A percentile compares a stretch with the other conserved stretches of the same genome.
phyloP scores from a whole-genome alignment of 2,329 filamentous ascomycete species.

The Ophiostoma ulmi region DNA sequence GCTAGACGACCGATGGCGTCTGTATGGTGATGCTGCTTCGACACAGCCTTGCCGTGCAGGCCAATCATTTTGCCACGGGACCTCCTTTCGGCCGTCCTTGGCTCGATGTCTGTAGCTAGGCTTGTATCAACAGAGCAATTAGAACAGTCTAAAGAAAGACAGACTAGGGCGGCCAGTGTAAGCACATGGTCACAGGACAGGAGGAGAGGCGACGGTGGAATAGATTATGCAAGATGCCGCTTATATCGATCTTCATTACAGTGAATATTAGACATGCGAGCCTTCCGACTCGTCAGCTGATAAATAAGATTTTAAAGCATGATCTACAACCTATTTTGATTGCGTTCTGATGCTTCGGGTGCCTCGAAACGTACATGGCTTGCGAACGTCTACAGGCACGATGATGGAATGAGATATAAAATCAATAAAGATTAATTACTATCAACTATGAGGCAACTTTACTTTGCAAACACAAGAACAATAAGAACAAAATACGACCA shows the following conservation, averaged over 20 bases:
- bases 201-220: neutral
- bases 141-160: neutral
- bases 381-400: neutral
- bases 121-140: neutral
- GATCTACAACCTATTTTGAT: neutral
- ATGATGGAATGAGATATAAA: too few species aligned
- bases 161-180: neutral
- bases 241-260: neutral
- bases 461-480: neutral
- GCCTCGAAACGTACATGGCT: neutral
- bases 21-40: neutral
- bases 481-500: neutral
- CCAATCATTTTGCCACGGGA: conserved; percentile 29
- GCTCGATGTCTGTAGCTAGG: neutral
- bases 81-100: conserved; percentile 11
- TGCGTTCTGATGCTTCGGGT: neutral
- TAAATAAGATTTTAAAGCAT: neutral
- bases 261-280: neutral
- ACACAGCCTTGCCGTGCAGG: conserved; percentile 21
- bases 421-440: neutral
- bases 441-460: neutral
- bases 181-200: neutral
- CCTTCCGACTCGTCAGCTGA: neutral
- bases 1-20: neutral
- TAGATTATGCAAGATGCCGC: neutral